Base-by-base conservation (phyloP, 2,329 filamentous ascomycete species). In the Claviceps monticola region DNA sequence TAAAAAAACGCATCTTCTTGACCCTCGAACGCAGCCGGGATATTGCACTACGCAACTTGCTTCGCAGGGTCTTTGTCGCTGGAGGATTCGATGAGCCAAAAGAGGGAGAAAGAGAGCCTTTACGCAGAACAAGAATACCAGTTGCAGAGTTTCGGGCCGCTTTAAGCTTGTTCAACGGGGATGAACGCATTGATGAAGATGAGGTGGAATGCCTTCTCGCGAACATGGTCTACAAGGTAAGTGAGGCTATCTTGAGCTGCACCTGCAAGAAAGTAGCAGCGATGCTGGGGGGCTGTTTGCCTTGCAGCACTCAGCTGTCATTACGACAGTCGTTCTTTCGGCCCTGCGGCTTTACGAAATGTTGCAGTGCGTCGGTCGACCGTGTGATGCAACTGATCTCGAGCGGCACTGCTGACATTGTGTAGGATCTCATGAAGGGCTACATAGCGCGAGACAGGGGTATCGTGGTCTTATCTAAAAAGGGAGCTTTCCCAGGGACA, bases 141-240 rank as follows among this genome's bases (percentile, higher is more conserved):
- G 76, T 96, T 14, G 75, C 78, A 13, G 88, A 97, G 59, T 97
- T 98, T 60, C 82, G 80, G 23, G 86, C 88, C 6, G 94, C 88
- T 7, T 79, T 97, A 54, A 83, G 83, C 62, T 75, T 95, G 60
- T 83, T 82, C 50, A 83, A 79, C 57, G 74, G 76, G 48, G 74
- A 75, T 51, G 75, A 86, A 62, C 70, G 74, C 37, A 73, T 94
- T 37, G 93, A 96, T 60, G 76, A 79, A 36, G 94, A 98, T 63
- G 93, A 98, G 68, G 90, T 97, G 4, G 94, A 98, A 68, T 98
- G 93, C 66, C 71, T 96, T 60, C 65, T 98, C 61, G 88, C 93
- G 29, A 97, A 96, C 65, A 87, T 96, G 79, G 95, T 98, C 56
- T 98, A 97, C 74, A 98, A 97, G 81, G 91, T 95, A 68, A 58